Base-by-base conservation (phyloP, 2,329 filamentous ascomycete species). In the Fusarium annulatum region DNA sequence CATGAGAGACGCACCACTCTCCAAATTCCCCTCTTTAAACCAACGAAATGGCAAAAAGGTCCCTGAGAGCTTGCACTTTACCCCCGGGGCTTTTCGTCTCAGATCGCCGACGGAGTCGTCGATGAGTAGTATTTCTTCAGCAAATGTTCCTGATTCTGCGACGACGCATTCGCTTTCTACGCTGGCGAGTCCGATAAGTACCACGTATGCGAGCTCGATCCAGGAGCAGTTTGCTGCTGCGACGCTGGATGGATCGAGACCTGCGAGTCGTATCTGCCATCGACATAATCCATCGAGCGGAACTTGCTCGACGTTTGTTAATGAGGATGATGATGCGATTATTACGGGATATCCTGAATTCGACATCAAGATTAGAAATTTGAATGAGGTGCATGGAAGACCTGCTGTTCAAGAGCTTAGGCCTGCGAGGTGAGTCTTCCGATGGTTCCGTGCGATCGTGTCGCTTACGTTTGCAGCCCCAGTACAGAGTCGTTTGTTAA, bases 241-340 rank as follows among this genome's bases (percentile, higher is more conserved):
- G 23, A 72, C 72, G 3, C 52, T 80, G 3, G 71, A 74, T 14
- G 72, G 63, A 2, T 78, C 80, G n/a, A 70, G 75, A 3, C 73
- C 80, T 9, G 48, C 71, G 10, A 79, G 80, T 64, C 75, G 78
- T 23, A 76, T 80, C 59, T 76, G 77, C 45, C 82, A 83, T 76
- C 76, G 81, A 7, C 79, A 81, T 42, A 75, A 79, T 19, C 77
- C 79, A 0, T 82, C 80, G 1, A 82, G 61, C 28, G 81, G 79
- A 4, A 83, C 82, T 7, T 83, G 82, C 34, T 84, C 81, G 19
- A 83, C 82, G 0, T 82, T 81, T 68, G 80, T 82, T 43, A 82
- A 83, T 42, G 81, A 83, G 12, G 80, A 81, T 41, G 80, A 82
- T 7, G 72, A 72, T 30, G 70, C 70, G 3, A 63, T 79, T 16